Evolutionary conservation across 176 grass and related monocot species (phyloP), one percentile per base, ranked within the genome.

Genomic region (Carex myosuroides): DNA sequence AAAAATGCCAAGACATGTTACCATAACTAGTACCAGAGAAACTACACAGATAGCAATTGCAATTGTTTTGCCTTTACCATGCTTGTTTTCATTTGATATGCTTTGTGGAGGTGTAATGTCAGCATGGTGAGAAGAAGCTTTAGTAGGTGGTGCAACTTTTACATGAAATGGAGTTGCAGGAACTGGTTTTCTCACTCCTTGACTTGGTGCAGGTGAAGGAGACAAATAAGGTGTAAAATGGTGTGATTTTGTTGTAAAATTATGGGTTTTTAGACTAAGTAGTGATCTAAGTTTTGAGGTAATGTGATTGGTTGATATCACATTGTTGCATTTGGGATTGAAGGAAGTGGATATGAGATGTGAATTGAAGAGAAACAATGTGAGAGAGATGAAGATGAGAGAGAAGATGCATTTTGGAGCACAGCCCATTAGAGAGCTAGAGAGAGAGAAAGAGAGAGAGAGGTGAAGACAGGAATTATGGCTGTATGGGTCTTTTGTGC

Each of bases 1-100:
- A 68, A 91, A 78, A 29, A 86, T 73, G 60, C 57, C 86, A 26
- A 92, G 69, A 37, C 89, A 42, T 70, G 86, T 87, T 53, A 79
- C 42, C 24, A 80, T 74, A 0, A 84, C 76, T 32, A 76, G 44
- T 6, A 83, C 89, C 18, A 62, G 77, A 60, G 88, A 89, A 39
- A 39, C 4, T 1, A 86, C 80, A 1, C 64, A 90, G 0, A 87
- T 81, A 2, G 77, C 80, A 29, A 91, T 79, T 17, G 73, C 64
- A 14, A 91, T 55, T 29, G 86, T 70, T 70, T 42, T 86, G 10
- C 70, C 13, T 14, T 54, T 79, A 2, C 32, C 82, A n/a, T 58
- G 85, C 35, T 84, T 71, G 18, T 46, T 39, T 39, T 39, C 81
- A 37, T 84, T 77, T 13, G 65, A 73, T 13, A 41, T 64, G 42